These are phyloP conservation scores for Trichoderma citrinoviride DNA, from an alignment of 2,329 filamentous ascomycete species.

Conservation along the genomic window DNA sequence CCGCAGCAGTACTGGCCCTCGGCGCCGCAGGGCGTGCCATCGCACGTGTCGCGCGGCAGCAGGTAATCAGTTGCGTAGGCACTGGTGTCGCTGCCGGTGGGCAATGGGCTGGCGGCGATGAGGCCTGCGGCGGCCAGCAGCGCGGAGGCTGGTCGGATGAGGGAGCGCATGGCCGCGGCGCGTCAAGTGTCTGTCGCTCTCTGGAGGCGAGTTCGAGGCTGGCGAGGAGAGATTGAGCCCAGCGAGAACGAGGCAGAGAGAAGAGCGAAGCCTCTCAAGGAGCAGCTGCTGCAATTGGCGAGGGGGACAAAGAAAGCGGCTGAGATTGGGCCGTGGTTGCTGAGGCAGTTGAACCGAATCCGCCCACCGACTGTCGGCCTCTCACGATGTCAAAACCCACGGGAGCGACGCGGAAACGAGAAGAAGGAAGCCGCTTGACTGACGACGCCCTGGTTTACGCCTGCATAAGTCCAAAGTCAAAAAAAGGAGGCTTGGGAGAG, in stretches of 20 bases:
- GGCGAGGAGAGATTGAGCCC: not conserved
- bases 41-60: constrained; percentile 38
- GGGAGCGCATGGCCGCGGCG: constrained; percentile 17
- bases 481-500: constrained; percentile 7
- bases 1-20: constrained; percentile 57
- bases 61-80: constrained; percentile 48
- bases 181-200: not conserved
- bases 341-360: not conserved
- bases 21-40: constrained; percentile 53
- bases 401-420: not conserved
- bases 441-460: not conserved
- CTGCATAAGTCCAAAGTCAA: constrained; percentile 11
- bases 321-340: too few species aligned
- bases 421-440: not conserved
- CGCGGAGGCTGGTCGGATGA: constrained; percentile 19
- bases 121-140: constrained; percentile 38
- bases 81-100: constrained; percentile 48
- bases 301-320: too few species aligned
- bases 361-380: not conserved
- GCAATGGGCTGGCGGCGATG: constrained; percentile 47
- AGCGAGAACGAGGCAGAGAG: not conserved
- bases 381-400: not conserved
- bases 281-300: too few species aligned
- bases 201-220: not conserved
- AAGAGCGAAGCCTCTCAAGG: too few species aligned